phyloP scores from a whole-genome alignment of 2,329 filamentous ascomycete species.

The Alternaria longipes region DNA sequence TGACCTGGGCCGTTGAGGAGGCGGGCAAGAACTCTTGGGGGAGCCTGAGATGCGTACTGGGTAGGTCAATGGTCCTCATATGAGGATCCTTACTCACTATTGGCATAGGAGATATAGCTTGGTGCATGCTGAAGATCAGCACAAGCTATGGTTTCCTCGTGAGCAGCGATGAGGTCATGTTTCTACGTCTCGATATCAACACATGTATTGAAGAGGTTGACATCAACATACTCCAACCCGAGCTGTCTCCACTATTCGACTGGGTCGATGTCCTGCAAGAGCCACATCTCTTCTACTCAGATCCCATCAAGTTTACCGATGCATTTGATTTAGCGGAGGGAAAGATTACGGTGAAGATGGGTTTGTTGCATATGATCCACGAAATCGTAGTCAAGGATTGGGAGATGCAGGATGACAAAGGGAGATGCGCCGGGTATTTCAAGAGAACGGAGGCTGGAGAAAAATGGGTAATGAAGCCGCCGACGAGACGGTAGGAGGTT shows the following conservation, averaged over 20 bases:
- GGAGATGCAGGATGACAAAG: slow-evolving; percentile 16
- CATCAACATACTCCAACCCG: not conserved
- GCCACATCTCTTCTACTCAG: slow-evolving; percentile 24
- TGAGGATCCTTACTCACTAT: not conserved
- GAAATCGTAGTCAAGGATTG: slow-evolving; percentile 6
- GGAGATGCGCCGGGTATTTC: slow-evolving; percentile 17
- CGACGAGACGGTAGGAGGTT: not conserved
- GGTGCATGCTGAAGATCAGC: slow-evolving; percentile 31
- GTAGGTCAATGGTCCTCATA: slow-evolving; percentile 2
- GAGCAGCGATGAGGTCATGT: slow-evolving; percentile 32
- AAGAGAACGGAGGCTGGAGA: slow-evolving; percentile 14
- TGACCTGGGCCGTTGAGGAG: slow-evolving; percentile 20
- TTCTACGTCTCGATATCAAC: slow-evolving; percentile 20
- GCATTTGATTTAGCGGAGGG: slow-evolving; percentile 9
- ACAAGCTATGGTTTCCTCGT: slow-evolving; percentile 28
- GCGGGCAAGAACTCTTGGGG: slow-evolving; percentile 21
- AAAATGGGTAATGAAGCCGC: not conserved
- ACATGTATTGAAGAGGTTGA: slow-evolving; percentile 1
- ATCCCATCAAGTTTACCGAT: slow-evolving; percentile 23
- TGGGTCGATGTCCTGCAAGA: slow-evolving; percentile 10
- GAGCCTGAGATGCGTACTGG: slow-evolving; percentile 31
- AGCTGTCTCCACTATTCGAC: not conserved
- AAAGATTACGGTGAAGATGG: slow-evolving; percentile 18
- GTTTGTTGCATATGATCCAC: slow-evolving; percentile 23
- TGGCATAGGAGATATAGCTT: slow-evolving; percentile 26